Percentiles rank a stretch among this genome's conserved stretches.
Evolutionary conservation across 108 stramenopile species (phyloP).

Genomic region (Chaetoceros muelleri): DNA sequence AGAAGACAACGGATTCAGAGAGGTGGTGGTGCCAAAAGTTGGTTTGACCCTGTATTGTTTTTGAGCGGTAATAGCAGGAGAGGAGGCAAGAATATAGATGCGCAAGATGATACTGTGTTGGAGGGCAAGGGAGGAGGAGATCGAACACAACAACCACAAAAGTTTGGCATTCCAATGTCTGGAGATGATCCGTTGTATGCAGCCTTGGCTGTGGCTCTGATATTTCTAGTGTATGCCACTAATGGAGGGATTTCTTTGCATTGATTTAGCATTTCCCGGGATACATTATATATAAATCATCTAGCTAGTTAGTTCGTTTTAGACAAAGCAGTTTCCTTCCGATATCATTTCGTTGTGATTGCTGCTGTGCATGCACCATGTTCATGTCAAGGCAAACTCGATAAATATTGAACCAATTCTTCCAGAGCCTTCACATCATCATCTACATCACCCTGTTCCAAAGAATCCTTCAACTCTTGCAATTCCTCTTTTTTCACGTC

Average conservation of each 20-base stretch:
- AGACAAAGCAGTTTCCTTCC: too few species aligned
- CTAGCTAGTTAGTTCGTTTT: too few species aligned
- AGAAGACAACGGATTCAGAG: constrained; percentile 37
- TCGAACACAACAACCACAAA: constrained; percentile 22
- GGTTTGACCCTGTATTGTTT: constrained; percentile 32
- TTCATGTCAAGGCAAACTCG: constrained; percentile 1
- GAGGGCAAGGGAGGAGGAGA: constrained; percentile 67
- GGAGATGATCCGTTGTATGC: constrained; percentile 78
- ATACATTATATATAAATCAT: too few species aligned
- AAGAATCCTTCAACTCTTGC: constrained; percentile 35
- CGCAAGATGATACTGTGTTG: constrained; percentile 44
- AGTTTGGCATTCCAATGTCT: constrained; percentile 18
- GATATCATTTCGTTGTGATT: too few species aligned
- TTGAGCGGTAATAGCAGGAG: background rate
- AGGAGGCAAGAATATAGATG: constrained; percentile 49
- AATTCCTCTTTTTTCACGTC: constrained; percentile 37
- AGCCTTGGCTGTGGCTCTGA: constrained; percentile 45
- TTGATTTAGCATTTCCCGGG: too few species aligned
- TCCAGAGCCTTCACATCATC: constrained; percentile 22
- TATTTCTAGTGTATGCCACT: constrained; percentile 61
- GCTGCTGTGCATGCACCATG: too few species aligned
- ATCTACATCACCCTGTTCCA: constrained; percentile 41
- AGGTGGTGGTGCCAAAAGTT: constrained; percentile 12
- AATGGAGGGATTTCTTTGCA: constrained; percentile 29
- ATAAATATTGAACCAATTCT: constrained; percentile 28